Evolutionary conservation across 2,329 filamentous ascomycete species (phyloP).

Genomic region (Aspergillus texensis): DNA sequence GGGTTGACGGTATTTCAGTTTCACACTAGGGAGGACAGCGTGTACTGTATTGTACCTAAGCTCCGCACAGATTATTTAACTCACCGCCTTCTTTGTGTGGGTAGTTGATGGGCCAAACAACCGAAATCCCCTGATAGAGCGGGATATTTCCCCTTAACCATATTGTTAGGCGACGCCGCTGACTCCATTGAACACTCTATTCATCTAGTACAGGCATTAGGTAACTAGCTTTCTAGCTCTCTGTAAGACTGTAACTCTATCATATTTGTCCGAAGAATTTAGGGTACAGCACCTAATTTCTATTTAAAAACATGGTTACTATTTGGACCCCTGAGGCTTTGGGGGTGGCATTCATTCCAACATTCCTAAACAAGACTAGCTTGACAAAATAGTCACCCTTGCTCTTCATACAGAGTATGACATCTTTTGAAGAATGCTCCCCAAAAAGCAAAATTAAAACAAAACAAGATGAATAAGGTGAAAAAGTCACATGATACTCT

Average conservation of each 20-base stretch:
- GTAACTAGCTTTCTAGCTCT: not conserved
- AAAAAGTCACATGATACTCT: not conserved
- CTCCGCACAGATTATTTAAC: not conserved
- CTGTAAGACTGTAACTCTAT: not conserved
- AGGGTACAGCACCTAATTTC: not conserved
- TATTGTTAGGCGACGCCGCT: not conserved
- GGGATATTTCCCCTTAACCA: not conserved
- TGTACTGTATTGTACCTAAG: not conserved
- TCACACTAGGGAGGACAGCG: not conserved
- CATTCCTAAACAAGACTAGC: not conserved
- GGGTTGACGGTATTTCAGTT: not conserved
- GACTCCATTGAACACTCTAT: not conserved
- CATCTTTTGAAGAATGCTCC: not conserved
- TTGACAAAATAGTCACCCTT: not conserved
- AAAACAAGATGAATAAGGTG: not conserved
- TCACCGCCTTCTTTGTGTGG: slow-evolving; percentile 11
- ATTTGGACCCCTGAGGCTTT: not conserved
- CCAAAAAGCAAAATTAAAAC: not conserved
- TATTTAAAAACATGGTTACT: not conserved
- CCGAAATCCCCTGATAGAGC: not conserved
- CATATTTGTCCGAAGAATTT: not conserved
- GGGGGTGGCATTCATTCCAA: not conserved
- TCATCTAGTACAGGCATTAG: not conserved
- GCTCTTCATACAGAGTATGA: not conserved
- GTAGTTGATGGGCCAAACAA: not conserved